Conservation (phyloP, 1,284 basidiomycete genomes). For the Afroboletus lepidellus region DNA sequence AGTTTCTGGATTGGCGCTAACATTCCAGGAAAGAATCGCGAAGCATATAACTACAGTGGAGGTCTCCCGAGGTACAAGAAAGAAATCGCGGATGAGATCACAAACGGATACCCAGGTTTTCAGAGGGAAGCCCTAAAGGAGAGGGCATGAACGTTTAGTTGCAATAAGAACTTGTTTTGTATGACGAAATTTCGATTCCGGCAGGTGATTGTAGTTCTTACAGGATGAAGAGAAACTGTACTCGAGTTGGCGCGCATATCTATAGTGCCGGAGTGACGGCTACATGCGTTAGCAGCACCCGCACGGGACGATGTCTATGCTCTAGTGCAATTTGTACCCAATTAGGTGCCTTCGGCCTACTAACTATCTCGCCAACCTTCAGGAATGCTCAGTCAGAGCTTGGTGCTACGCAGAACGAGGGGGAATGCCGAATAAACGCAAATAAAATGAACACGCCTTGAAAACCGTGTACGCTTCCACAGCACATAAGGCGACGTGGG, state of each 20-base stretch:
- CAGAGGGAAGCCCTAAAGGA: conserved; percentile 7
- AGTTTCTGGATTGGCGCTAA: conserved; percentile 9
- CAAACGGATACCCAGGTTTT: conserved; percentile 13
- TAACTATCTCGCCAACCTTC: conserved; percentile 89
- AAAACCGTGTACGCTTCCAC: conserved; percentile 88
- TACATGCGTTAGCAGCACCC: not conserved
- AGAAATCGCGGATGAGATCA: conserved; percentile 18
- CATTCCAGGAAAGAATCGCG: conserved; percentile 14
- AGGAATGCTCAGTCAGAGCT: conserved; percentile 7
- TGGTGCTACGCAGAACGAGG: conserved; percentile 13
- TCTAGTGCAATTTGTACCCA: conserved; percentile 79
- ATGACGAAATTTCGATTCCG: too few relatives aligned
- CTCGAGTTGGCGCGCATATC: conserved; percentile 10
- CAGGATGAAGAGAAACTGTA: not conserved
- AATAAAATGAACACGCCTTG: conserved; percentile 50
- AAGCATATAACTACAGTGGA: conserved; percentile 14
- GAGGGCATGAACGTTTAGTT: too few relatives aligned
- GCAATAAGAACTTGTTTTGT: too few relatives aligned
- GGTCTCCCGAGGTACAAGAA: conserved; percentile 6
- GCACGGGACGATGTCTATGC: conserved; percentile 1
- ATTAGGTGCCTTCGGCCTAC: conserved; percentile 81
- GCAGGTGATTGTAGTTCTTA: too few relatives aligned
- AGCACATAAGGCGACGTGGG: conserved; percentile 79
- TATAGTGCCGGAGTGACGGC: conserved; percentile 8
- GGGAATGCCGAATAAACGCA: not conserved